phyloP scores from a whole-genome alignment of 2,329 filamentous ascomycete species.

The Alternaria metachromatica region DNA sequence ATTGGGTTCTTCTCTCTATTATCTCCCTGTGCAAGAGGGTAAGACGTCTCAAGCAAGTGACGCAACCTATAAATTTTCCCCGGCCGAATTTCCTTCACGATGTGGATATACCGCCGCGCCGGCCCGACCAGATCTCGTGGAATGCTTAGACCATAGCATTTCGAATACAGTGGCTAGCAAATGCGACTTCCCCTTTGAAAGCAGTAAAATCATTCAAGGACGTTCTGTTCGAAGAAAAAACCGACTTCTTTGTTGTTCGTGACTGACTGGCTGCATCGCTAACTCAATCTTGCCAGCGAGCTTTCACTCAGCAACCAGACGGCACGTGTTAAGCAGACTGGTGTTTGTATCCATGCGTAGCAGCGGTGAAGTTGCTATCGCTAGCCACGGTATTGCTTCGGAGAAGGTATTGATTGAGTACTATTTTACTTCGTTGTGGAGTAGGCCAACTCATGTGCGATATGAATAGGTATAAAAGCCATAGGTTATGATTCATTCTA shows the following conservation, averaged over 20 bases:
- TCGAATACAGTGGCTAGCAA: background rate
- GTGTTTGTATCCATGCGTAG: background rate
- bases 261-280: background rate
- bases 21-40: background rate
- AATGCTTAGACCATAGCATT: background rate
- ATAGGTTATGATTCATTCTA: background rate
- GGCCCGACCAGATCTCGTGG: background rate
- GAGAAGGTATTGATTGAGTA: background rate
- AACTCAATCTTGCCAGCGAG: background rate
- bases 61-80: background rate
- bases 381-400: background rate
- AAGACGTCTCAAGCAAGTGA: background rate
- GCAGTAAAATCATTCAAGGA: background rate
- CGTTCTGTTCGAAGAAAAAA: background rate
- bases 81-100: background rate
- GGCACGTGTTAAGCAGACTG: background rate
- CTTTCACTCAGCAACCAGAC: background rate
- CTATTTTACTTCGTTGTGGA: background rate
- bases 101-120: background rate
- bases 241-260: background rate
- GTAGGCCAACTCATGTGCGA: background rate
- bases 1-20: background rate
- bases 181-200: background rate
- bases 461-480: background rate
- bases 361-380: background rate